These are phyloP conservation scores for Choanephora cucurbitarum DNA, from an alignment of 371 early-diverging fungal species.

Conservation along the genomic window DNA sequence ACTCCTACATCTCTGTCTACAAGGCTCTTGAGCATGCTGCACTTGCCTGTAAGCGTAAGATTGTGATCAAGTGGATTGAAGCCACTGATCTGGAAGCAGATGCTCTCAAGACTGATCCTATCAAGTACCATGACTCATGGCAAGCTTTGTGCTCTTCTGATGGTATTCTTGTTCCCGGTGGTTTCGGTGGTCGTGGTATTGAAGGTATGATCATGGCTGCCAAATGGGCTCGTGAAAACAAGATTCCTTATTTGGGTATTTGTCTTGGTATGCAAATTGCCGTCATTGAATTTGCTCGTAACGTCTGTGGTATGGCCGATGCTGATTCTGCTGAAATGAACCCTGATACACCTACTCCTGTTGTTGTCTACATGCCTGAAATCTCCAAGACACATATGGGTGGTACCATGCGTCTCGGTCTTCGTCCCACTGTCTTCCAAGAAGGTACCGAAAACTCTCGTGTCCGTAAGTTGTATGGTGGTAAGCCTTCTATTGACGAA, in stretches of 20 bases:
- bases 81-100: conserved; percentile 86
- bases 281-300: conserved; percentile 98
- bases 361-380: conserved; percentile 97
- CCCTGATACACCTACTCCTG: conserved; percentile 68
- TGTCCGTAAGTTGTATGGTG: conserved; percentile 74
- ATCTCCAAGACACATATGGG: conserved; percentile 94
- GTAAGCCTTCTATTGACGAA: conserved; percentile 73
- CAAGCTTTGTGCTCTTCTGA: conserved; percentile 82
- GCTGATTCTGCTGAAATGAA: conserved; percentile 92
- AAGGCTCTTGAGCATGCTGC: conserved; percentile 96
- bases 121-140: conserved; percentile 96
- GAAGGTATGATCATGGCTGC: conserved; percentile 98
- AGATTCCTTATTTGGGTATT: conserved; percentile 98
- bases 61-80: conserved; percentile 94
- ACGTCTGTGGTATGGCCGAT: conserved; percentile 84
- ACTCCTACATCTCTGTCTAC: conserved; percentile 96
- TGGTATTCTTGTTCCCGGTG: conserved; percentile 99
- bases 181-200: conserved; percentile 97
- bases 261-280: conserved; percentile 99
- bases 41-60: conserved; percentile 79
- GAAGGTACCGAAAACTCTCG: conserved; percentile 57
- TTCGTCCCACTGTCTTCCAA: conserved; percentile 86
- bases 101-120: conserved; percentile 72
- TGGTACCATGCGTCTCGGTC: conserved; percentile 97
- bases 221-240: conserved; percentile 98